Base-by-base conservation (phyloP, 2,329 filamentous ascomycete genomes). In the Graphiopsis chlorocephala region DNA sequence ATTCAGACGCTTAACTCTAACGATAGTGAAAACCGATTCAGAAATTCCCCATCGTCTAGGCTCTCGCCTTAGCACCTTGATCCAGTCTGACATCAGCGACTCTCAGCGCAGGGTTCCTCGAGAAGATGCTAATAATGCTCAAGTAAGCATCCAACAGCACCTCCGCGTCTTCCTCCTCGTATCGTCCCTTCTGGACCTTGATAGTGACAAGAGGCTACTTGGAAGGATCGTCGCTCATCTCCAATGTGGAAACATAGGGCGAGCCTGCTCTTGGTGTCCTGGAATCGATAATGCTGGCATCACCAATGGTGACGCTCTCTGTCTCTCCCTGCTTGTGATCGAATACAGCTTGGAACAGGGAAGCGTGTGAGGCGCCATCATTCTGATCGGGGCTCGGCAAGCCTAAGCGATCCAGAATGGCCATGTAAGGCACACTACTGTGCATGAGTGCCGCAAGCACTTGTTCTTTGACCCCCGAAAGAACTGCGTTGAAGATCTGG, bases 331-430 rank as follows among this genome's bases (percentile, higher is more conserved):
- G 53, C 53, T 57, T 67, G 64, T 78, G 75, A 62, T 79, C 72
- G 42, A 79, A 66, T 31, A 72, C 72, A 2, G 71, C 71, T 55
- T 80, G 78, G 65, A 79, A 78, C 3, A 80, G 65, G 2, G 78
- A 77, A n/a, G 55, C 71, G 35, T 73, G 65, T 8, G 66, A 67
- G 1, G 72, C 63, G 2, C 71, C 71, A 6, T 73, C 67, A 4
- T 62, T 48, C 2, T n/a, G 10, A n/a, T n/a, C 15, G 35, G 35
- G 35, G 7, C 35, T 38, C 15, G 35, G 35, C 23, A 73, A 56
- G 5, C 69, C 63, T 1, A 76, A 57, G 3, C 70, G 68, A 0
- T 74, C 65, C 20, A 81, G 74, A 17, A 80, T 71, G 0, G 72
- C 33, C 4, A 76, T 71, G 38, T 78, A 76, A 0, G 77, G 75